Base-by-base conservation (phyloP, 106 monocot genomes). In the Hemerocallis citrina region DNA sequence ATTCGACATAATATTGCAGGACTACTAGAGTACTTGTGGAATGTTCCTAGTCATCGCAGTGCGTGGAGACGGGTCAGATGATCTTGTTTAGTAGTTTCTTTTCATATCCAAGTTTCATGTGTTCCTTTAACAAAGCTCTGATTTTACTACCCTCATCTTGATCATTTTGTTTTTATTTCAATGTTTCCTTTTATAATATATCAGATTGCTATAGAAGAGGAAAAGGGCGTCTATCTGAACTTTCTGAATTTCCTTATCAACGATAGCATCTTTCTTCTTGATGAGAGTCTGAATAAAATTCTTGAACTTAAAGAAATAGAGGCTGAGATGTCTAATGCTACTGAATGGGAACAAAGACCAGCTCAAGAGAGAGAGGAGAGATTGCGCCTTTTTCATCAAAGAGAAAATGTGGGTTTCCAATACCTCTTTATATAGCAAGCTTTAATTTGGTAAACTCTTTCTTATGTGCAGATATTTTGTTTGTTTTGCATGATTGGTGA, bases 241-340 rank as follows among this genome's bases (percentile, higher is more conserved):
- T 96, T 96, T 55, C 71, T 96, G 70, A 96, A 96, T 61, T 96
- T 96, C 59, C 84, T 96, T 37, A 80, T 91, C 65, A 96, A 96
- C 63, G 96, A 96, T 81, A 96, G 96, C 72, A 96, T 96, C 46
- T 96, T 81, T 79, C 96, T 96, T 82, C 91, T 96, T 57, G 96
- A 96, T 61, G 96, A 96, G 80, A 96, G 96, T 72, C 84, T 96
- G 7, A 96, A 96, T 68, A 91, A 86, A 69, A 96, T 96, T 59
- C 91, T 91, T 62, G 96, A 96, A 52, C 78, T 96, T 47, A 96
- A 96, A 77, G 90, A 84, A 64, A 71, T 96, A 58, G 96, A 96
- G 44, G 90, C 96, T 54, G 96, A 96, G 68, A 84, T 96, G 77
- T 80, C 91, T 36, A 84, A 96, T 75, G 57, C 75, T 56, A 56